phyloP scores from a whole-genome alignment of 306 rosid species.

The Herpetospermum pedunculosum region DNA sequence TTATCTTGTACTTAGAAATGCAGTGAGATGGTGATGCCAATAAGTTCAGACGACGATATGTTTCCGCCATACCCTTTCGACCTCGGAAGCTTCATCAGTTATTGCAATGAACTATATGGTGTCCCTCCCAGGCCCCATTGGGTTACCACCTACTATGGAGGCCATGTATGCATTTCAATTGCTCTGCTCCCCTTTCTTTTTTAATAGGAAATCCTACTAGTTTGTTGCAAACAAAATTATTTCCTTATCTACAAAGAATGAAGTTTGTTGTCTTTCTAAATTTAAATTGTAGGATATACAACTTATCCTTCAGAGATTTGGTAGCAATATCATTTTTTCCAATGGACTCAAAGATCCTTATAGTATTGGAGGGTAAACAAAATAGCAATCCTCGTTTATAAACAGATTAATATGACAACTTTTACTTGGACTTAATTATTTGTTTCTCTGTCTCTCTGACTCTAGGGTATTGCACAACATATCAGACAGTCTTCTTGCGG shows the following conservation, averaged over 20 bases:
- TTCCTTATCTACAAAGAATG: background rate
- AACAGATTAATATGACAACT: background rate
- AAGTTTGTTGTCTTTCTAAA: background rate
- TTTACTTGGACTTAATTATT: background rate
- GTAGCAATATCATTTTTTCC: conserved; percentile 59
- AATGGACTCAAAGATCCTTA: conserved; percentile 63
- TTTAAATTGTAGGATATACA: conserved; percentile 32
- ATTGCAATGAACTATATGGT: conserved; percentile 24
- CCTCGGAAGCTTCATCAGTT: background rate
- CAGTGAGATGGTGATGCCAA: conserved; percentile 33
- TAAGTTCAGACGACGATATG: conserved; percentile 19
- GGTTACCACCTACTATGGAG: conserved; percentile 55
- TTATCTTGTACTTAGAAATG: conserved; percentile 23
- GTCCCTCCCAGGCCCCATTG: conserved; percentile 54
- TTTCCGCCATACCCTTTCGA: conserved; percentile 24
- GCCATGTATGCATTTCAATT: conserved; percentile 34
- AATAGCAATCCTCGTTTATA: background rate
- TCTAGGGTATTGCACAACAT: conserved; percentile 35
- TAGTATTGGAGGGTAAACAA: conserved; percentile 43
- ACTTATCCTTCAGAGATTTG: conserved; percentile 35
- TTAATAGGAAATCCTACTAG: background rate
- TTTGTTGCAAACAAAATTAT: background rate
- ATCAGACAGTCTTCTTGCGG: conserved; percentile 33
- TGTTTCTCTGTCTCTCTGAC: background rate
- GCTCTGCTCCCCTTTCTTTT: background rate